Evolutionary conservation across 2,329 filamentous ascomycete species (phyloP), one percentile per base, ranked within the genome.

Genomic region (Biscogniauxia sp.): DNA sequence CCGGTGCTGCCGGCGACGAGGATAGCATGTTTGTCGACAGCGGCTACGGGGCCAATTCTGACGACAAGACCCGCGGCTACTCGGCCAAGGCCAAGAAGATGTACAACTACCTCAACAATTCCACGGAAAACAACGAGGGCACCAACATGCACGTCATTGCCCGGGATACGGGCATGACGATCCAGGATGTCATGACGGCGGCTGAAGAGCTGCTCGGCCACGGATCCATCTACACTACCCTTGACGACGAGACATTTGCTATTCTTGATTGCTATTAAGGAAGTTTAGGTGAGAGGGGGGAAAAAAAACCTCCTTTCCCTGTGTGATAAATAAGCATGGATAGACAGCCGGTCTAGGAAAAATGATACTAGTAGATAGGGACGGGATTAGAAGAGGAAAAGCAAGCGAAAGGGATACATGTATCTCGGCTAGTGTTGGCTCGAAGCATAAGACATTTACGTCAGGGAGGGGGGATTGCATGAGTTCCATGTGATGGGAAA

Each of bases 171-270:
- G 81, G 84, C 7, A 77, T 97, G 77, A 82, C 88, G 8, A 77
- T 88, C 28, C 81, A 82, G 25, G 91, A 96, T 53, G 90, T 95
- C 15, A 79, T 88, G 68, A 85, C 83, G 56, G 93, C 88, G n/a
- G 87, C 90, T 9, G 92, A 97, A 69, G 93, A 98, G 76, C 76
- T 99, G 71, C 76, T 92, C 51, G 81, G 81, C 1, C 78, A 85
- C 58, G 92, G 93, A 28, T 73, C 92, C 68, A 91, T 97, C 66
- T 99, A 92, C 78, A 92, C 92, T 26, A 99, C 96, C 9, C 84
- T 96, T 6, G 93, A 98, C 76, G 94, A 98, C 71, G 84, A 91
- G 76, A 98, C 94, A 0, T 98, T 91, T 89, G 92, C 92, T 51
- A 80, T 96, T 64, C 79, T 97, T 62, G 91, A 96, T 61, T 85